These are phyloP conservation scores for Lachancea meyersii DNA, from an alignment of 805 yeast genomes.

Conservation along the genomic window DNA sequence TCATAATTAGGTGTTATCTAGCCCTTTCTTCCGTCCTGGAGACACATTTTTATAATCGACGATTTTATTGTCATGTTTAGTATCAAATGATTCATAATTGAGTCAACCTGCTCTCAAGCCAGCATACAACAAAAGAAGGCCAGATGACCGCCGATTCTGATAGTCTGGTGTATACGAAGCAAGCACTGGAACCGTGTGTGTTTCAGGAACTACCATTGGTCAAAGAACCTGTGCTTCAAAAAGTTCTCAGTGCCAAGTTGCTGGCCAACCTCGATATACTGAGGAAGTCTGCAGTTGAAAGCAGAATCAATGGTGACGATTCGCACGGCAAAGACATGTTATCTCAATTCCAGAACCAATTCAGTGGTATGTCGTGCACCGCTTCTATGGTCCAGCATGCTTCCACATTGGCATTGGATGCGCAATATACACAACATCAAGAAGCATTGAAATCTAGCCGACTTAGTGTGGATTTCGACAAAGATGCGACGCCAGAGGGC, in stretches of 20 bases:
- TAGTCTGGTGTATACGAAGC: neutral
- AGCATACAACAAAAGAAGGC: neutral
- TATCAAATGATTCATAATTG: too few relatives aligned
- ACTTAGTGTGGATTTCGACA: slow-evolving; percentile 30
- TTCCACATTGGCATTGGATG: slow-evolving; percentile 7
- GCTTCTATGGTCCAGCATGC: slow-evolving; percentile 1
- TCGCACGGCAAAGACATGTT: neutral
- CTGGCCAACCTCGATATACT: slow-evolving; percentile 17
- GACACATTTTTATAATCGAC: too few relatives aligned
- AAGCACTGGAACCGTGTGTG: neutral
- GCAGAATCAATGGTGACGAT: slow-evolving; percentile 5
- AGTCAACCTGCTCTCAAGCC: too few relatives aligned
- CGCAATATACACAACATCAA: slow-evolving; percentile 17
- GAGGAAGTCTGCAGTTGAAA: slow-evolving; percentile 12
- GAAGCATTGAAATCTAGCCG: slow-evolving; percentile 18
- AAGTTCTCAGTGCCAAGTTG: slow-evolving; percentile 18
- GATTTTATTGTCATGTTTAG: too few relatives aligned
- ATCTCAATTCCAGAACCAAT: slow-evolving; percentile 12
- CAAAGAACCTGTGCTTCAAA: slow-evolving; percentile 19
- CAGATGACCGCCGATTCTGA: neutral
- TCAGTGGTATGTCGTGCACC: slow-evolving; percentile 5
- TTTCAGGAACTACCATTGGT: neutral
- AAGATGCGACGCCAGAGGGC: slow-evolving; percentile 7
- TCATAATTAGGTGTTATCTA: too few relatives aligned
- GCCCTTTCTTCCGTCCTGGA: too few relatives aligned